Evolutionary conservation across 2,329 filamentous ascomycete species (phyloP).

Genomic region (Coniochaeta prunicola): DNA sequence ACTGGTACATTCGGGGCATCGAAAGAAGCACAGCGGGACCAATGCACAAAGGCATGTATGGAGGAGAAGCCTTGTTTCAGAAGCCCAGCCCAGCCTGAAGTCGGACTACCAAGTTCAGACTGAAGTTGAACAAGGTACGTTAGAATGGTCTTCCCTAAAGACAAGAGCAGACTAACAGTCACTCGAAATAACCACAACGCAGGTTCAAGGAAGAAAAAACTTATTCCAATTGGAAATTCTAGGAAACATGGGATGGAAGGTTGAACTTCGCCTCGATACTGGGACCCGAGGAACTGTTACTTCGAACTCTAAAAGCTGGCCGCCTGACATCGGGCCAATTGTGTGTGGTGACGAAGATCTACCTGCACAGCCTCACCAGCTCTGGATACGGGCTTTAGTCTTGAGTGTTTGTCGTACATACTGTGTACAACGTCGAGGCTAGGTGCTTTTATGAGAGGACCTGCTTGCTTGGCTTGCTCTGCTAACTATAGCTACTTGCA

Average conservation of each 20-base stretch:
- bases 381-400: not conserved
- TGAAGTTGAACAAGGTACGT: not conserved
- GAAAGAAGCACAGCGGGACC: not conserved
- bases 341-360: not conserved
- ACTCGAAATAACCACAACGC: not conserved
- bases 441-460: not conserved
- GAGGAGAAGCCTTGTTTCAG: not conserved
- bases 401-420: not conserved
- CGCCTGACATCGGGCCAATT: not conserved
- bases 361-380: slow-evolving; percentile 1
- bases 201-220: not conserved
- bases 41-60: not conserved
- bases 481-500: too few relatives aligned
- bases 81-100: not conserved
- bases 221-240: not conserved
- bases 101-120: too few relatives aligned
- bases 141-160: not conserved
- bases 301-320: not conserved
- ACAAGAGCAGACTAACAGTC: not conserved
- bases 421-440: not conserved
- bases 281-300: not conserved
- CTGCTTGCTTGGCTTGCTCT: too few relatives aligned
- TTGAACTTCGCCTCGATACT: not conserved
- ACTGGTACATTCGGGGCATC: not conserved
- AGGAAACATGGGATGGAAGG: not conserved